Percentiles rank a stretch among this genome's conserved stretches.
phyloP scores from a whole-genome alignment of 306 rosid species.

The Leucaena leucocephala region DNA sequence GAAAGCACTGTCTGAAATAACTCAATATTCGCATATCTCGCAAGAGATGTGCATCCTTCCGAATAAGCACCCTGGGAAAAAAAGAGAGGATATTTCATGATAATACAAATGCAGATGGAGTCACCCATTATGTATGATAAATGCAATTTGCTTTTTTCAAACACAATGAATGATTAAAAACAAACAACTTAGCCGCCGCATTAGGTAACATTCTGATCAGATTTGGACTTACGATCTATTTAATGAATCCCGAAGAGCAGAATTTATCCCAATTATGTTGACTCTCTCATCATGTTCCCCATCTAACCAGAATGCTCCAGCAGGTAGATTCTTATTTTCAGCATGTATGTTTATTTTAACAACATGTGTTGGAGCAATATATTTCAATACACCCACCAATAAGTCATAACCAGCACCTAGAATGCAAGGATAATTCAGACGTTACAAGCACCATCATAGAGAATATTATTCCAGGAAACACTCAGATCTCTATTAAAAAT shows the following conservation, averaged over 20 bases:
- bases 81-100: conserved; percentile 18
- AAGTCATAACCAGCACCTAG: conserved; percentile 82
- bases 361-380: conserved; percentile 76
- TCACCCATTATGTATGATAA: background rate
- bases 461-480: conserved; percentile 30
- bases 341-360: conserved; percentile 76
- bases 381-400: conserved; percentile 75
- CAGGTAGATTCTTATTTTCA: conserved; percentile 75
- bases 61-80: conserved; percentile 62
- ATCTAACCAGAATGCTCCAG: conserved; percentile 80
- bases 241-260: conserved; percentile 75
- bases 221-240: conserved; percentile 73
- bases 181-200: conserved; percentile 22
- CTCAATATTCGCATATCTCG: conserved; percentile 79
- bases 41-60: conserved; percentile 69
- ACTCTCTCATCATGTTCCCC: conserved; percentile 39
- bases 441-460: conserved; percentile 16
- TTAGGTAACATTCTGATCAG: conserved; percentile 22
- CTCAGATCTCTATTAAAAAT: conserved; percentile 18
- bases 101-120: conserved; percentile 4
- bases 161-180: background rate
- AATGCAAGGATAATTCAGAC: conserved; percentile 36
- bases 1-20: conserved; percentile 88
- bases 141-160: conserved; percentile 5
- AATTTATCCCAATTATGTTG: conserved; percentile 68